A percentile compares a stretch with the other conserved stretches of the same genome.
These are phyloP conservation scores for Phyllosticta citribraziliensis DNA, from an alignment of 2,329 filamentous ascomycete genomes.

Conservation along the genomic window DNA sequence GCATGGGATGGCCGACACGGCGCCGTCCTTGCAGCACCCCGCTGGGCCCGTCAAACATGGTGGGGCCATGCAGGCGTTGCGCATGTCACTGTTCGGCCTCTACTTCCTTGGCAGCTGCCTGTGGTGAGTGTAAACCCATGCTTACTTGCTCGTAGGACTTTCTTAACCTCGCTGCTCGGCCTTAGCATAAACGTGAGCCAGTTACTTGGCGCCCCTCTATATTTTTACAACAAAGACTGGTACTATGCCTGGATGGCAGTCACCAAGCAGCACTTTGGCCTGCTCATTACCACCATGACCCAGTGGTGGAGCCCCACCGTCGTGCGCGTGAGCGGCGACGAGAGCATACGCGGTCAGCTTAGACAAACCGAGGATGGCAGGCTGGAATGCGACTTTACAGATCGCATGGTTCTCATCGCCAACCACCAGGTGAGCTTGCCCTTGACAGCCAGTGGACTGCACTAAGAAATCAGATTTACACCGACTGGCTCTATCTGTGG, in stretches of 20 bases:
- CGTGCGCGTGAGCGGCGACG: conserved; percentile 73
- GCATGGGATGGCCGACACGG: conserved; percentile 1
- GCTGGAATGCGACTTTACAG: conserved; percentile 67
- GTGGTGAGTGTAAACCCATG: conserved; percentile 21
- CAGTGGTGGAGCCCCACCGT: conserved; percentile 75
- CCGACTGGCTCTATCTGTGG: conserved; percentile 91
- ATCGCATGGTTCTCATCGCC: conserved; percentile 70
- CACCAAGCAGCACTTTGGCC: conserved; percentile 75
- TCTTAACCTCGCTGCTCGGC: conserved; percentile 2
- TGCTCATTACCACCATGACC: conserved; percentile 69
- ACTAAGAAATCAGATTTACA: conserved; percentile 52
- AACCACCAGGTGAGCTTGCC: conserved; percentile 57
- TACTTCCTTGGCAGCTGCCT: conserved; percentile 37
- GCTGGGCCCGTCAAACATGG: conserved; percentile 34
- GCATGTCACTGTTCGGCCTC: conserved; percentile 34
- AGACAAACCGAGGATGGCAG: conserved; percentile 57
- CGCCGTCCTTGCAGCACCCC: conserved; percentile 18
- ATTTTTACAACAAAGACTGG: conserved; percentile 60
- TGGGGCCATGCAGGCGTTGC: conserved; percentile 30
- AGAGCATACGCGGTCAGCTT: conserved; percentile 66
- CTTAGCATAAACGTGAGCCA: conserved; percentile 52
- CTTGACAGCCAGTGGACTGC: background rate
- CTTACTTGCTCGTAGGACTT: conserved; percentile 8
- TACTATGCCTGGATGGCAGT: conserved; percentile 80
- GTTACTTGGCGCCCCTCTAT: conserved; percentile 61